These are phyloP conservation scores for Nitzschia inconspicua DNA, from an alignment of 108 stramenopile species.

Conservation along the genomic window DNA sequence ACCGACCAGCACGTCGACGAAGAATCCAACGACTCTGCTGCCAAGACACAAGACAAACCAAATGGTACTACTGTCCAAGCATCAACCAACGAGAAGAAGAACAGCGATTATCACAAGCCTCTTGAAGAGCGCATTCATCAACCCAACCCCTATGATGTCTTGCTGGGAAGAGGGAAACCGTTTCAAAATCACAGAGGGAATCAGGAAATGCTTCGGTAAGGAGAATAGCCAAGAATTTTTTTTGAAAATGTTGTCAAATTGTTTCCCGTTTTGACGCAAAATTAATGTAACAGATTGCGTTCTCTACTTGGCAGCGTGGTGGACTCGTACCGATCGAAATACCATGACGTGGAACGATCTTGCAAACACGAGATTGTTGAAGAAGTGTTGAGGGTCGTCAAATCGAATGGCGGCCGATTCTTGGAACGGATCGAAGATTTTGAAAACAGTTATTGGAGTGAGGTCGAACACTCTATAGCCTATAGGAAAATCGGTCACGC, in stretches of 20 bases:
- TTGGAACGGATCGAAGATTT: constrained; percentile 12
- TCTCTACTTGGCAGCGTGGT: too few relatives aligned
- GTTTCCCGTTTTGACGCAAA: too few relatives aligned
- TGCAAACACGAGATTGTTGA: constrained; percentile 25
- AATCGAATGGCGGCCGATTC: constrained; percentile 16
- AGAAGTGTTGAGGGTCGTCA: constrained; percentile 20
- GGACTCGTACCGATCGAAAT: constrained; percentile 9
- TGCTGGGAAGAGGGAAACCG: constrained; percentile 1
- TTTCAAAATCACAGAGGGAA: constrained; percentile 3
- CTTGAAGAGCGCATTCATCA: too few relatives aligned
- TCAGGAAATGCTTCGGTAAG: constrained; percentile 3
- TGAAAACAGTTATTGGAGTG: constrained; percentile 17
- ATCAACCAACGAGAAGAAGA: too few relatives aligned
- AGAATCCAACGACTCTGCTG: too few relatives aligned
- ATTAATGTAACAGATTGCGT: too few relatives aligned
- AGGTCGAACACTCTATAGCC: constrained; percentile 17
- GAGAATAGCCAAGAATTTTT: too few relatives aligned
- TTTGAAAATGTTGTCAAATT: too few relatives aligned
- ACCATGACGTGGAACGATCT: constrained; percentile 12
- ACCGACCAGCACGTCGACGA: too few relatives aligned
- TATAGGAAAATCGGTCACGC: constrained; percentile 31
- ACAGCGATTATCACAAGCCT: too few relatives aligned
- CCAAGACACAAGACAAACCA: too few relatives aligned
- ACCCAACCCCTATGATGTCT: background rate
- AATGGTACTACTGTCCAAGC: too few relatives aligned